A percentile compares a stretch with the other conserved stretches of the same genome.
Evolutionary conservation across 164 flowering plant genomes (phyloP).

Genomic region (Warburgia ugandensis): DNA sequence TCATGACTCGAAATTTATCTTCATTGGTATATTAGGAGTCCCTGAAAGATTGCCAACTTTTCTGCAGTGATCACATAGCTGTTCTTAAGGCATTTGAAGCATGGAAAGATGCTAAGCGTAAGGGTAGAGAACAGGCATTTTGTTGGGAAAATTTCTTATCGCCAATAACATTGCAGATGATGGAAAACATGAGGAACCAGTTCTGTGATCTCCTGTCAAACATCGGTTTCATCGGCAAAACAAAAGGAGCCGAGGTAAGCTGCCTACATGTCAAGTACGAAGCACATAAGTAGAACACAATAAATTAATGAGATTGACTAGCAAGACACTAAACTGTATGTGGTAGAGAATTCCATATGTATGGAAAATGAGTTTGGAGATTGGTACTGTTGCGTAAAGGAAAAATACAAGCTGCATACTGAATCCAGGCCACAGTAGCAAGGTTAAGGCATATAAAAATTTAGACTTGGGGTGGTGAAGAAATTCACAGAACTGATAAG

Average conservation of each 20-base stretch:
- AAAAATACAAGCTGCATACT: no score
- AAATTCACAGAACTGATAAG: no score
- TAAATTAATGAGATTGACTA: no score
- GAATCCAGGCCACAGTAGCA: no score
- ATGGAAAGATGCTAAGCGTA: slow-evolving; percentile 78
- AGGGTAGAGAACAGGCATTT: slow-evolving; percentile 58
- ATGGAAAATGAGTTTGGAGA: no score
- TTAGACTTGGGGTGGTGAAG: no score
- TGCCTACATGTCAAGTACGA: neutral
- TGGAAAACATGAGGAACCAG: slow-evolving; percentile 92
- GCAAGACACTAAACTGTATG: no score
- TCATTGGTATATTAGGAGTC: no score
- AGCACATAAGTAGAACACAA: neutral
- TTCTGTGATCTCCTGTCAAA: slow-evolving; percentile 72
- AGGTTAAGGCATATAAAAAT: no score
- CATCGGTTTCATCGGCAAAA: slow-evolving; percentile 80
- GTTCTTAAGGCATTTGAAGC: slow-evolving; percentile 89
- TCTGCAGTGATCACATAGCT: slow-evolving; percentile 90
- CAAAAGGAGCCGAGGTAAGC: slow-evolving; percentile 53
- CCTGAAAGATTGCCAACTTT: neutral
- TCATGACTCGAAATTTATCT: no score
- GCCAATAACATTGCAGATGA: slow-evolving; percentile 78
- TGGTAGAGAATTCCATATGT: no score
- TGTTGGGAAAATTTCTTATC: slow-evolving; percentile 94
- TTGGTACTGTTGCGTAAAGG: no score